A percentile compares a stretch with the other conserved stretches of the same genome.
Conservation (phyloP, 2,329 filamentous ascomycete genomes). For the Fusarium graminum region DNA sequence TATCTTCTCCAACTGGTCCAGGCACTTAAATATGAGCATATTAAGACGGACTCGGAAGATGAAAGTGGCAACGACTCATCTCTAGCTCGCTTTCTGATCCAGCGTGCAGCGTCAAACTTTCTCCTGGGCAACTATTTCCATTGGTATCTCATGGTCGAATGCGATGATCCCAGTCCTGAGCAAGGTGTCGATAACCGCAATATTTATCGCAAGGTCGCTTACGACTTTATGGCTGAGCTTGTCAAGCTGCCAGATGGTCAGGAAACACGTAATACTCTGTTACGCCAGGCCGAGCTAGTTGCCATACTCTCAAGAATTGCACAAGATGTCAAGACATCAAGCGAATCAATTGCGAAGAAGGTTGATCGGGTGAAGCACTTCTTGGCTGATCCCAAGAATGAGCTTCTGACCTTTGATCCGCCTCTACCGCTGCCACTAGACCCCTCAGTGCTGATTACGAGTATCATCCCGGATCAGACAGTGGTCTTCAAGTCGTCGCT, state of each 20-base stretch:
- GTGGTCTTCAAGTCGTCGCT: slow-evolving; percentile 96
- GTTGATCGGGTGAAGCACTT: slow-evolving; percentile 87
- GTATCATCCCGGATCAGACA: slow-evolving; percentile 85
- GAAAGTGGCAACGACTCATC: slow-evolving; percentile 81
- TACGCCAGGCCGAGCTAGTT: slow-evolving; percentile 90
- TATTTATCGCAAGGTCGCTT: slow-evolving; percentile 92
- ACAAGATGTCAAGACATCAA: slow-evolving; percentile 85
- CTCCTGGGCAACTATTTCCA: slow-evolving; percentile 94
- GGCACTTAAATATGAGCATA: slow-evolving; percentile 92
- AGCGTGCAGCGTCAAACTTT: slow-evolving; percentile 88
- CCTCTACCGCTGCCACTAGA: slow-evolving; percentile 91
- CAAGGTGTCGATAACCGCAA: slow-evolving; percentile 81
- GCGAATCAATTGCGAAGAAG: slow-evolving; percentile 82
- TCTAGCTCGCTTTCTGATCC: slow-evolving; percentile 88
- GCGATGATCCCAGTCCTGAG: slow-evolving; percentile 83
- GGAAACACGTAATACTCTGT: slow-evolving; percentile 79
- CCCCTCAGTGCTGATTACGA: slow-evolving; percentile 81
- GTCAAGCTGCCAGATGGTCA: slow-evolving; percentile 77
- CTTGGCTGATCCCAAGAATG: slow-evolving; percentile 89
- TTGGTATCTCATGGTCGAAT: slow-evolving; percentile 99
- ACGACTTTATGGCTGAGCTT: slow-evolving; percentile 93
- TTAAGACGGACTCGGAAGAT: slow-evolving; percentile 67
- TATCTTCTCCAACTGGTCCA: slow-evolving; percentile 96
- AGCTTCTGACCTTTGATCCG: slow-evolving; percentile 84
- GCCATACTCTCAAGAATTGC: slow-evolving; percentile 89